Base-by-base conservation (phyloP, 2,329 filamentous ascomycete species). In the Pseudocercospora ulei region DNA sequence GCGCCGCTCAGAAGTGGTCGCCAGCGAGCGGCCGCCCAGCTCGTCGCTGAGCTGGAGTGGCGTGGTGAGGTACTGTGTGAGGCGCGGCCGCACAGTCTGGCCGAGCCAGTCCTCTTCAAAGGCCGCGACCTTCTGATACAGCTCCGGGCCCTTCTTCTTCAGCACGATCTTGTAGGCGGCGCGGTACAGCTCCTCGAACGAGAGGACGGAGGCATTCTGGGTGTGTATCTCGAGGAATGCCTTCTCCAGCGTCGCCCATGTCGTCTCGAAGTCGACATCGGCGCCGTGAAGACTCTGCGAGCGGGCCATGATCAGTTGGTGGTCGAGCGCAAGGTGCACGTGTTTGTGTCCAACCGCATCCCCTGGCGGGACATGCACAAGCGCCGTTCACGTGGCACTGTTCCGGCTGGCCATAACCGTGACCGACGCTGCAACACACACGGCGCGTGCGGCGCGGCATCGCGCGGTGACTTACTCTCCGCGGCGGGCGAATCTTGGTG, bases 101-200 rank as follows among this genome's bases (percentile, higher is more conserved):
- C 71, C 72, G 44, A 98, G 78, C 82, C 88, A 94, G 47, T 76
- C 65, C 53, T 79, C 73, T 62, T 96, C 88, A 39, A 94, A 85
- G 2, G 76, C 66, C 52, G 80, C 81, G 33, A 96, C 86, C 6
- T 74, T 71, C 3, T 81, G 73, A 62, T 96, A 96, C 1, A 98
- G 71, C 7, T 78, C 68, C 20, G 82, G 76, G 16, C 87, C 87
- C 51, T 86, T 80, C 65, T 88, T 92, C 62, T 81, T 82, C 22
- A 95, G 66, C 1, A 96, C 88, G 12, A 96, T 83, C 60, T 90
- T 88, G 65, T 98, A 98, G 3, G 85, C 83, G 38, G 82, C 82
- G 41, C 90, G 81, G 64, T 98, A 98, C 1, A 98, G 74, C 56
- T 93, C 82, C 62, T 98, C 90, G 65, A 95, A 98, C 1, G 87